A percentile compares a stretch with the other conserved stretches of the same genome.
These are phyloP conservation scores for Rhodosporidiobolus sp. DNA, from an alignment of 768 basidiomycete species.

Conservation along the genomic window DNA sequence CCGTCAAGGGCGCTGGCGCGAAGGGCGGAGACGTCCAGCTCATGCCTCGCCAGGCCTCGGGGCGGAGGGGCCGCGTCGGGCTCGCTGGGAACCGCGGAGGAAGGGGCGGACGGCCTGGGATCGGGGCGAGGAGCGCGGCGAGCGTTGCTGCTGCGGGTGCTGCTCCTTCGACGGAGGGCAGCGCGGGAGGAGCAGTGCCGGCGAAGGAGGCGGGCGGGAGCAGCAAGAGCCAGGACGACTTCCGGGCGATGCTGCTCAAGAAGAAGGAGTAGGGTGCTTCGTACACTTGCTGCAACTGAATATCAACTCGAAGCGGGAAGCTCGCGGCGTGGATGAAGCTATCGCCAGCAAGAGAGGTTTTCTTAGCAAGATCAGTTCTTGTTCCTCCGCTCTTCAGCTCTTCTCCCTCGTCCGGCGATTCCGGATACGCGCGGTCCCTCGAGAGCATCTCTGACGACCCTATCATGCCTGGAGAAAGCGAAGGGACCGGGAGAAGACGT, in stretches of 20 bases:
- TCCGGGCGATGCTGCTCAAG: slow-evolving; percentile 68
- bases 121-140: not conserved
- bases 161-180: not conserved
- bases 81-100: slow-evolving; percentile 20
- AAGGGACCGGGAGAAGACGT: no score
- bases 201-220: slow-evolving; percentile 21
- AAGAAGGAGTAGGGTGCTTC: slow-evolving; percentile 15
- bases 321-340: no score
- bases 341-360: no score
- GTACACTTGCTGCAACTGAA: no score
- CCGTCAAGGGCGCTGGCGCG: slow-evolving; percentile 25
- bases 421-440: no score
- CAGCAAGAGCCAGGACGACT: slow-evolving; percentile 68
- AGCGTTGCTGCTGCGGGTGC: not conserved
- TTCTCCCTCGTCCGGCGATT: no score
- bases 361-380: no score
- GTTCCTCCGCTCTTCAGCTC: no score
- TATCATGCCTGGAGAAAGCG: no score
- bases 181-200: not conserved
- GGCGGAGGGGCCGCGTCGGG: slow-evolving; percentile 28
- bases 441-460: no score
- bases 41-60: slow-evolving; percentile 24
- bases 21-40: slow-evolving; percentile 14
- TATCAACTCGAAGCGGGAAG: no score
- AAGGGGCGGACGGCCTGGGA: not conserved